phyloP scores from a whole-genome alignment of 2,329 filamentous ascomycete genomes.

The Colletotrichum tamarilloi region DNA sequence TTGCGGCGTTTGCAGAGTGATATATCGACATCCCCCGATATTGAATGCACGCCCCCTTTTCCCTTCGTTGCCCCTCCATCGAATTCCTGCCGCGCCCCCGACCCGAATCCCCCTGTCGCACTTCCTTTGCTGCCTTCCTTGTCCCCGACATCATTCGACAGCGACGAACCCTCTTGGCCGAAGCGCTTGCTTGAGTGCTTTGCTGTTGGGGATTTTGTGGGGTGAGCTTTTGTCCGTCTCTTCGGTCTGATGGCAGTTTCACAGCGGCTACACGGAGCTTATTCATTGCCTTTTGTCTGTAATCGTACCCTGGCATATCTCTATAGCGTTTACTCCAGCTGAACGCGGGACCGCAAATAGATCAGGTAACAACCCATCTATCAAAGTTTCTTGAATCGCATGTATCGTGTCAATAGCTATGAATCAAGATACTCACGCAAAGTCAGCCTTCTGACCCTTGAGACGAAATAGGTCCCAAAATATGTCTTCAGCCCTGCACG shows the following conservation, averaged over 20 bases:
- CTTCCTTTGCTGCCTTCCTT: slow-evolving; percentile 17
- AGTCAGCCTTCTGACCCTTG: neutral
- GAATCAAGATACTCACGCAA: neutral
- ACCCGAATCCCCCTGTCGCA: slow-evolving; percentile 13
- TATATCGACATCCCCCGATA: neutral
- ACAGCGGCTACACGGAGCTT: slow-evolving; percentile 34
- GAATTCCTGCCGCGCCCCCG: neutral
- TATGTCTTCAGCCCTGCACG: neutral
- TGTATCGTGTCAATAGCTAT: neutral
- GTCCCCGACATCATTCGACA: slow-evolving; percentile 35
- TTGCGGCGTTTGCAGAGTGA: neutral
- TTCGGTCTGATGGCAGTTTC: slow-evolving; percentile 36
- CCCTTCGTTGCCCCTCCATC: neutral
- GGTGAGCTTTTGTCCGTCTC: neutral
- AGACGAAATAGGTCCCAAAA: neutral
- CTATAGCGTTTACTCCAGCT: neutral
- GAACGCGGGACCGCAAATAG: neutral
- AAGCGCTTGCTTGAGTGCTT: neutral
- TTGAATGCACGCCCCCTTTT: neutral
- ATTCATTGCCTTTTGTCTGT: neutral
- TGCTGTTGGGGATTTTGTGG: slow-evolving; percentile 1
- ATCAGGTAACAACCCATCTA: neutral
- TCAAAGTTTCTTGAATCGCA: slow-evolving; percentile 4
- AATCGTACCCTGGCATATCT: neutral
- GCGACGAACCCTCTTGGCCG: slow-evolving; percentile 35